Evolutionary conservation across 805 yeast genomes (phyloP).

Genomic region (Jamesozyma piceae): DNA sequence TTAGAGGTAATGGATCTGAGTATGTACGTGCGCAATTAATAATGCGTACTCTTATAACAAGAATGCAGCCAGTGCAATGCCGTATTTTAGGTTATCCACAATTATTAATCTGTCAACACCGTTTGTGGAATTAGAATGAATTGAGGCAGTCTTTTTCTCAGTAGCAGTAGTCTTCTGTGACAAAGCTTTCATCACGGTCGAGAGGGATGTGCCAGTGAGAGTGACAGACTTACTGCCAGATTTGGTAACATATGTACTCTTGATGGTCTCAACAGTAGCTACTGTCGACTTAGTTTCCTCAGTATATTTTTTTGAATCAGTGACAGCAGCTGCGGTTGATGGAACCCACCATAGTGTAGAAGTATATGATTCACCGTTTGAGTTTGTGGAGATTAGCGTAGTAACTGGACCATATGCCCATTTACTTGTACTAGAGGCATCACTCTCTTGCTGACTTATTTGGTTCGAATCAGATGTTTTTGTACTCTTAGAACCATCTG

Average conservation of each 20-base stretch:
- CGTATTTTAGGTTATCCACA: neutral
- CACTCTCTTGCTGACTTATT: neutral
- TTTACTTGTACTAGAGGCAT: constrained; percentile 2
- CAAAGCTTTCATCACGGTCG: neutral
- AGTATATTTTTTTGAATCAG: constrained; percentile 1
- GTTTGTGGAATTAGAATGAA: constrained; percentile 12
- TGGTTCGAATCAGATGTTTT: too few species aligned
- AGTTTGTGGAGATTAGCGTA: constrained; percentile 13
- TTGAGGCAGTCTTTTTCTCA: constrained; percentile 5
- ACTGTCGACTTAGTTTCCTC: constrained; percentile 1
- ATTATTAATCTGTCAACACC: constrained; percentile 4
- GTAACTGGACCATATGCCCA: constrained; percentile 15
- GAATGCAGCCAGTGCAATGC: constrained; percentile 8
- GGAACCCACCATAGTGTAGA: constrained; percentile 29
- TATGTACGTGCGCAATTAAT: too few species aligned
- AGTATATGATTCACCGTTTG: constrained; percentile 17
- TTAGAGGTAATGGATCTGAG: too few species aligned
- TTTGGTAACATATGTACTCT: constrained; percentile 1
- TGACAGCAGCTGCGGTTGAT: constrained; percentile 5
- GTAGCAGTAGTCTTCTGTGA: neutral
- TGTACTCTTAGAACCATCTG: neutral
- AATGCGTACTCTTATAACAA: constrained; percentile 8
- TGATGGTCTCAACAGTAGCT: constrained; percentile 1
- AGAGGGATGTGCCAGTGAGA: neutral
- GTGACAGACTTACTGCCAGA: neutral